Conservation (phyloP, 225 moss, liverwort and hornwort species). For the Polytrichum commune region DNA sequence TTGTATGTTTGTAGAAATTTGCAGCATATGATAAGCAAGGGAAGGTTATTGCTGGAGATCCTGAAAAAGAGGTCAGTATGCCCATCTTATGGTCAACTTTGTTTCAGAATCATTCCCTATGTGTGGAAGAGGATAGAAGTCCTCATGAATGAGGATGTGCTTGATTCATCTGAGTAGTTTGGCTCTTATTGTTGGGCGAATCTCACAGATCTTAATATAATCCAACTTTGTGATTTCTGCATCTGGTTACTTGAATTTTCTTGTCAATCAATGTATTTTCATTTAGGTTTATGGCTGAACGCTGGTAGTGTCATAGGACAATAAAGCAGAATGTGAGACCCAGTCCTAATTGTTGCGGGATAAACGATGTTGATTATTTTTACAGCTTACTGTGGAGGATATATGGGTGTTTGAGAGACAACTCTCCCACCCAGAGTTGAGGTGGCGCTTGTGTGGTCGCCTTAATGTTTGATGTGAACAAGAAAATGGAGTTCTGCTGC, state of each 20-base stretch:
- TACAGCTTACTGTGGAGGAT: conserved; percentile 78
- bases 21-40: conserved; percentile 92
- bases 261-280: no score
- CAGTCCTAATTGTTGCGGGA: not conserved
- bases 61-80: conserved; percentile 66
- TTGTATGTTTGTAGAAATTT: conserved; percentile 59
- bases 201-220: no score
- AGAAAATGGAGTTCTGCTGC: not conserved
- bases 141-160: no score
- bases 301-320: no score
- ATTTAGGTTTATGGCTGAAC: no score
- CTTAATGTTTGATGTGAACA: conserved; percentile 28
- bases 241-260: no score
- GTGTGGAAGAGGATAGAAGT: no score
- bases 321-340: no score
- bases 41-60: conserved; percentile 83
- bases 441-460: conserved; percentile 81
- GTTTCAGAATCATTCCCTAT: no score
- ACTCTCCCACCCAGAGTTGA: conserved; percentile 57
- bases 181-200: no score
- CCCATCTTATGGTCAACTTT: not conserved
- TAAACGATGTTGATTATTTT: conserved; percentile 1
- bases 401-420: conserved; percentile 95
- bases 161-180: no score
- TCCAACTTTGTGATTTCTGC: no score